A percentile compares a stretch with the other conserved stretches of the same genome.
phyloP scores from a whole-genome alignment of 805 yeast genomes.

The Candida boleticola region DNA sequence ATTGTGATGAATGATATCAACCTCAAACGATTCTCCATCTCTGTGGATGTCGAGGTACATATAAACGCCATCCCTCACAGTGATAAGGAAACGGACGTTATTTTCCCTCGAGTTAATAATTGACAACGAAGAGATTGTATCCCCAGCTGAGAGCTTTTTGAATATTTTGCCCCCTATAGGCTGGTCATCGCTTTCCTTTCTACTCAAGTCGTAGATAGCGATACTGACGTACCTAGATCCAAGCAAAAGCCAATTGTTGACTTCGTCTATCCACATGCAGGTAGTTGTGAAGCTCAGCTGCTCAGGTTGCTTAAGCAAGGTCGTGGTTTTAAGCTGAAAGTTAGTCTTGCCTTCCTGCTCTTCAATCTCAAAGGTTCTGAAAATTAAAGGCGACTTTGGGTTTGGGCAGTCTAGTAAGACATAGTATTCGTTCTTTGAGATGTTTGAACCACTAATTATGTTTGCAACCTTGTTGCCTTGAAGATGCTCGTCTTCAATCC shows the following conservation, averaged over 20 bases:
- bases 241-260: conserved; percentile 45
- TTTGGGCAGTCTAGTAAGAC: conserved; percentile 66
- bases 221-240: conserved; percentile 75
- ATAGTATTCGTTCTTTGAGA: conserved; percentile 22
- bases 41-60: conserved; percentile 29
- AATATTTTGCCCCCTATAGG: conserved; percentile 19
- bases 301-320: conserved; percentile 37
- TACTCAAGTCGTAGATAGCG: conserved; percentile 49
- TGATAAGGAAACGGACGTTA: conserved; percentile 36
- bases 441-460: conserved; percentile 32
- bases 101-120: conserved; percentile 26
- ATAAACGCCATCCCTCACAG: conserved; percentile 69
- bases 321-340: conserved; percentile 26
- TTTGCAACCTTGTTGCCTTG: conserved; percentile 50
- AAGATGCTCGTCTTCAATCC: conserved; percentile 21
- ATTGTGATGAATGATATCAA: conserved; percentile 49
- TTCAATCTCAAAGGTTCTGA: conserved; percentile 32
- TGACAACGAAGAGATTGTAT: conserved; percentile 59
- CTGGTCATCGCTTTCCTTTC: conserved; percentile 14
- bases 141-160: conserved; percentile 60
- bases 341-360: background rate
- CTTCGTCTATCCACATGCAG: conserved; percentile 44
- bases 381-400: conserved; percentile 51
- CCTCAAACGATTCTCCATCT: conserved; percentile 12
- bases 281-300: conserved; percentile 55